A percentile compares a stretch with the other conserved stretches of the same genome.
These are phyloP conservation scores for Pleurotus sapidus DNA, from an alignment of 768 basidiomycete genomes.

Conservation along the genomic window DNA sequence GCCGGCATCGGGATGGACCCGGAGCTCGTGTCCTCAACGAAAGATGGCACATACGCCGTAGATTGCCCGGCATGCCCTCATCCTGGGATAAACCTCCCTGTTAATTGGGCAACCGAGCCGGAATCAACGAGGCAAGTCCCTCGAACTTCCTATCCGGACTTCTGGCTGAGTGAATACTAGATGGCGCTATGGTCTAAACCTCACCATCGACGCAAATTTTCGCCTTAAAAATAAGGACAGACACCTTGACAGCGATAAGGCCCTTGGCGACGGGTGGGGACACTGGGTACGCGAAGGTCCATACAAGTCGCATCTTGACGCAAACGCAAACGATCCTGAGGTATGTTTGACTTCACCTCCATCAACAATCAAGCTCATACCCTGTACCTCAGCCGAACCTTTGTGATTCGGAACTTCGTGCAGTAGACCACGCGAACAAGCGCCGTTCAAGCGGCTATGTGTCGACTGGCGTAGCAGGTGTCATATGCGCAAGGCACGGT, in stretches of 20 bases:
- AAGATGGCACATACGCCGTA: constrained; percentile 15
- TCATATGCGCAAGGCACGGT: constrained; percentile 27
- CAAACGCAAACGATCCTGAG: constrained; percentile 9
- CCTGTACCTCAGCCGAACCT: constrained; percentile 6
- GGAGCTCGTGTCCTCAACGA: constrained; percentile 3
- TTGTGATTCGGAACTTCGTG: constrained; percentile 11
- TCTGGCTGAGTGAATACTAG: constrained; percentile 10
- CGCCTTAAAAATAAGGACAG: constrained; percentile 19
- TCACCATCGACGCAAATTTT: constrained; percentile 30
- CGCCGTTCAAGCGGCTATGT: constrained; percentile 11
- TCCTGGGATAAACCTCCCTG: constrained; percentile 15
- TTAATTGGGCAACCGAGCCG: constrained; percentile 11
- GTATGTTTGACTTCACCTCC: not conserved
- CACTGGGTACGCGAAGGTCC: constrained; percentile 14
- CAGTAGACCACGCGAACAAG: constrained; percentile 10
- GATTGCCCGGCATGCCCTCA: constrained; percentile 24
- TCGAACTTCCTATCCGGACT: too few relatives aligned
- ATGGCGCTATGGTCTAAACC: constrained; percentile 22
- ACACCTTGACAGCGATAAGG: constrained; percentile 18
- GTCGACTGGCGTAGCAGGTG: constrained; percentile 24
- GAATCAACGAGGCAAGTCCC: not conserved
- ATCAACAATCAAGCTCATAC: not conserved
- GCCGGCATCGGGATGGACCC: not conserved
- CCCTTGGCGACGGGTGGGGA: constrained; percentile 17
- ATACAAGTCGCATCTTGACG: constrained; percentile 9